A percentile compares a stretch with the other conserved stretches of the same genome.
Conservation (phyloP, 306 rosid genomes). For the Cicer judaicum region DNA sequence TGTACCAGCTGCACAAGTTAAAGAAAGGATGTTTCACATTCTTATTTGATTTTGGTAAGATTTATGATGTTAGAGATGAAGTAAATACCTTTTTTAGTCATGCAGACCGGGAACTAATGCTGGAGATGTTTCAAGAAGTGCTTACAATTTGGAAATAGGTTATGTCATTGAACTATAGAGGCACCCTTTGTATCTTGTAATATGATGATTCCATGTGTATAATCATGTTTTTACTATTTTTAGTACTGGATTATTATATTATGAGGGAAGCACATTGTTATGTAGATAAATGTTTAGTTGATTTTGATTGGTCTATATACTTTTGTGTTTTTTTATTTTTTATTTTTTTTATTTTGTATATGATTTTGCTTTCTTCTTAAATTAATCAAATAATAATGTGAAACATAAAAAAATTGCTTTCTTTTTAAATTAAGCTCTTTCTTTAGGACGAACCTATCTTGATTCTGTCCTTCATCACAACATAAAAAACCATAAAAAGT, state of each 20-base stretch:
- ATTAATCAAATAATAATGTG: not conserved
- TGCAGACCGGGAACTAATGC: constrained; percentile 71
- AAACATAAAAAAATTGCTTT: no score
- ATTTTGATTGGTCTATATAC: not conserved
- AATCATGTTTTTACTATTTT: constrained; percentile 3
- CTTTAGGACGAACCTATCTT: no score
- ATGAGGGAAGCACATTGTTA: not conserved
- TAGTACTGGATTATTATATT: not conserved
- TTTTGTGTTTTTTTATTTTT: no score
- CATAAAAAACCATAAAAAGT: no score
- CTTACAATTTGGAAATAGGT: constrained; percentile 67
- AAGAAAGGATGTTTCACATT: constrained; percentile 74
- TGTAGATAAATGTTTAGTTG: constrained; percentile 28
- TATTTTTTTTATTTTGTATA: no score
- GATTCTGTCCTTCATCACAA: no score
- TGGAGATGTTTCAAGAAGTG: constrained; percentile 78
- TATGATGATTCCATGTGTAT: constrained; percentile 37
- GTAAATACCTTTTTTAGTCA: constrained; percentile 55
- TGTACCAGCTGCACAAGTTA: constrained; percentile 64
- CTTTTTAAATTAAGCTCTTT: no score
- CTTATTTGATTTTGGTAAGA: constrained; percentile 80
- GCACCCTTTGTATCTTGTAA: not conserved
- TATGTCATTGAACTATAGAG: constrained; percentile 5
- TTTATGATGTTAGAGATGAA: constrained; percentile 69
- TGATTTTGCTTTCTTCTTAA: not conserved